Evolutionary conservation across 2,329 filamentous ascomycete genomes (phyloP).

Genomic region (Aspergillus sp.): DNA sequence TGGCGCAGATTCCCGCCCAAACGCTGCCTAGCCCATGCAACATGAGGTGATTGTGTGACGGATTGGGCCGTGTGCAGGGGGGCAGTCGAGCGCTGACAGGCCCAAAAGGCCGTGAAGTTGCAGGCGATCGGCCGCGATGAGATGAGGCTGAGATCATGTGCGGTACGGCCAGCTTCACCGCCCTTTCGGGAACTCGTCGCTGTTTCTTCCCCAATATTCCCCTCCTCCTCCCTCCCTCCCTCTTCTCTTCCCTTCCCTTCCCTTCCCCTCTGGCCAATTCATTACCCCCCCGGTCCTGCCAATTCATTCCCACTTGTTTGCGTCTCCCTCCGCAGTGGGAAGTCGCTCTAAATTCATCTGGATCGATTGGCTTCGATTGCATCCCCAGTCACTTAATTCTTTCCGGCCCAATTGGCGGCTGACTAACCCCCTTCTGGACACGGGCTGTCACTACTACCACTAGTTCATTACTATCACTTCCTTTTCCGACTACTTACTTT

Average conservation of each 20-base stretch:
- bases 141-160: slow-evolving; percentile 31
- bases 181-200: slow-evolving; percentile 25
- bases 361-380: not conserved
- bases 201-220: slow-evolving; percentile 12
- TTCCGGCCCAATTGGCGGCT: not conserved
- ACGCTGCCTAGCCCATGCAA: not conserved
- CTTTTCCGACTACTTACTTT: too few relatives aligned
- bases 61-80: slow-evolving; percentile 1
- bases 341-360: too few relatives aligned
- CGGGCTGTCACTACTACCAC: not conserved
- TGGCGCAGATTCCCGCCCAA: not conserved
- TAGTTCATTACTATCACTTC: not conserved
- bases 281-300: not conserved
- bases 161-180: slow-evolving; percentile 20
- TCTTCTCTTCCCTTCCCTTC: slow-evolving; percentile 16
- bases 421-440: not conserved
- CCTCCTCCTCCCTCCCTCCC: slow-evolving; percentile 20
- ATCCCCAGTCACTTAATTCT: not conserved
- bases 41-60: slow-evolving; percentile 8
- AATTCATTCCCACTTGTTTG: too few relatives aligned
- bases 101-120: not conserved
- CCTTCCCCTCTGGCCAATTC: slow-evolving; percentile 5
- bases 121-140: not conserved
- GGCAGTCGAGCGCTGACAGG: not conserved
- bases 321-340: not conserved